These are phyloP conservation scores for Paramecium sonneborni DNA, from an alignment of 73 alveolate genomes.

Conservation along the genomic window DNA sequence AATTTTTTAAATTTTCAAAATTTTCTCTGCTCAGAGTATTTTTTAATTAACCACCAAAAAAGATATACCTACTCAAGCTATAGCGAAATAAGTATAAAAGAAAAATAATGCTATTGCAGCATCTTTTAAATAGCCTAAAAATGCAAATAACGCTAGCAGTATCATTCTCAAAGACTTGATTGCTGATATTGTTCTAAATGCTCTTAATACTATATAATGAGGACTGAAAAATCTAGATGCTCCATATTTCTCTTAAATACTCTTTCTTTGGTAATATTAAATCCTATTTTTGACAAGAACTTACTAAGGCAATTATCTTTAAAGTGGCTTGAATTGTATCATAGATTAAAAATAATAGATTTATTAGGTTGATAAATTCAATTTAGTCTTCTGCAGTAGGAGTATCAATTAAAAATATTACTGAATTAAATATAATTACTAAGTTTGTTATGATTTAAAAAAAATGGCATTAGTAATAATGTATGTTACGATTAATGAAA, in stretches of 20 bases:
- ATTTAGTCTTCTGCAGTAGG: constrained; percentile 17
- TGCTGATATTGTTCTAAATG: constrained; percentile 88
- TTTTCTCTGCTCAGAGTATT: background rate
- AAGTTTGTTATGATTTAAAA: constrained; percentile 65
- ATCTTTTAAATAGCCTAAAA: constrained; percentile 81
- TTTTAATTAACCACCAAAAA: background rate
- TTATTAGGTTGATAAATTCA: constrained; percentile 5
- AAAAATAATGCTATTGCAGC: constrained; percentile 82
- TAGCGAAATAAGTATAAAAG: constrained; percentile 87
- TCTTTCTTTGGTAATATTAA: constrained; percentile 81
- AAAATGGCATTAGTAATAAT: constrained; percentile 52
- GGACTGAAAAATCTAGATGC: constrained; percentile 88
- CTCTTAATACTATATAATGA: constrained; percentile 88
- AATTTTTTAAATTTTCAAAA: background rate
- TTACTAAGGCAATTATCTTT: constrained; percentile 71
- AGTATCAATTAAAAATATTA: constrained; percentile 68
- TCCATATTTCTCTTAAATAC: constrained; percentile 92
- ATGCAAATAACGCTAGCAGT: constrained; percentile 82
- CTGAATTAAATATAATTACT: constrained; percentile 68
- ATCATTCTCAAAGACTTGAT: constrained; percentile 84
- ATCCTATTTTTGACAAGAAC: constrained; percentile 51
- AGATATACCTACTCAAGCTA: constrained; percentile 81
- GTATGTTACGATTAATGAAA: background rate
- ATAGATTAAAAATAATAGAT: constrained; percentile 70
- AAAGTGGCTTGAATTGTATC: constrained; percentile 77